Percentiles rank a stretch among this genome's conserved stretches.
Conservation (phyloP, 129 eudicot species). For the Saposhnikovia divaricata region DNA sequence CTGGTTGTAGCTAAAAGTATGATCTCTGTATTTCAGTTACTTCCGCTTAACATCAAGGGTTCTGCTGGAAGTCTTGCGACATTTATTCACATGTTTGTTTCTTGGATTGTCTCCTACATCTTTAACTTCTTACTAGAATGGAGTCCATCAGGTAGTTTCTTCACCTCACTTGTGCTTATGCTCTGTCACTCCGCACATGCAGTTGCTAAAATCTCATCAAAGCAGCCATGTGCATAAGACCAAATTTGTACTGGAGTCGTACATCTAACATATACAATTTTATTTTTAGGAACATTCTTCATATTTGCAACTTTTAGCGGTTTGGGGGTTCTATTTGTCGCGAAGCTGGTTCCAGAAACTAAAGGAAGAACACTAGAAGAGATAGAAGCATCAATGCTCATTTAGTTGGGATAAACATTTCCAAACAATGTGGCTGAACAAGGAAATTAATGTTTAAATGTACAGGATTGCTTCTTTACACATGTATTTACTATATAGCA, state of each 20-base stretch:
- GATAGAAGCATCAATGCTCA: constrained; percentile 36
- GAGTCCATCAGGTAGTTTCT: constrained; percentile 20
- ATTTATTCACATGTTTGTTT: neutral
- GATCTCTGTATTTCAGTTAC: constrained; percentile 7
- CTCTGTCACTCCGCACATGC: neutral
- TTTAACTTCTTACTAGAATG: constrained; percentile 24
- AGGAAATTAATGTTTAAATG: too few species aligned
- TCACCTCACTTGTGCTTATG: neutral
- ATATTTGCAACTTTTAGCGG: constrained; percentile 22
- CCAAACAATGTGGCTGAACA: too few species aligned
- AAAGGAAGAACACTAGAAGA: constrained; percentile 69
- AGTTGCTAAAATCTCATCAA: neutral
- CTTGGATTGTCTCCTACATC: constrained; percentile 16
- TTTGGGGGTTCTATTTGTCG: constrained; percentile 14
- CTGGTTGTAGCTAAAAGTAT: neutral
- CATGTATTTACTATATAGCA: too few species aligned
- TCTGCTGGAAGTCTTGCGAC: constrained; percentile 21
- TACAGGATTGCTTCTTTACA: too few species aligned
- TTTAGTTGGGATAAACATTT: neutral
- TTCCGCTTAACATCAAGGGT: constrained; percentile 21
- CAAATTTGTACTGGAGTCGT: neutral
- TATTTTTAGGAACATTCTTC: constrained; percentile 32
- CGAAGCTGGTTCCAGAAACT: constrained; percentile 60
- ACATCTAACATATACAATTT: neutral
- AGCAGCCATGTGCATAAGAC: neutral